phyloP scores from a whole-genome alignment of 352 stramenopile genomes.

The Phytophthora hybrid region DNA sequence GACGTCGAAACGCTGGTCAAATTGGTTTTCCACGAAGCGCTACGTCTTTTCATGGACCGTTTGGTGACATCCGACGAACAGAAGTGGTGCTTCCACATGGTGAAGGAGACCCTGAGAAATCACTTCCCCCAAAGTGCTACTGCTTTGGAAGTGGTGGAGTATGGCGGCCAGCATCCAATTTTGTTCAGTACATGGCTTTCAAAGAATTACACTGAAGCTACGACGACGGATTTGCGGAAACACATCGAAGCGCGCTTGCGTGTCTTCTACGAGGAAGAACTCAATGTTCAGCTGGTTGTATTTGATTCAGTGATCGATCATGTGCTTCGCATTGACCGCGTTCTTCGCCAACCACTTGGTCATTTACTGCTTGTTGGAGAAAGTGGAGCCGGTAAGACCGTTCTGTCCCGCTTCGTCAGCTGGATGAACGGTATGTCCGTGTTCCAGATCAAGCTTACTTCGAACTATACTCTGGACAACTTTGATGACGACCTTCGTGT shows the following conservation, averaged over 20 bases:
- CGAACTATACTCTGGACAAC: constrained; percentile 98
- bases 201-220: constrained; percentile 97
- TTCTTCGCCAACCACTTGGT: constrained; percentile 98
- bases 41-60: constrained; percentile 99
- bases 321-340: constrained; percentile 97
- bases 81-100: constrained; percentile 95
- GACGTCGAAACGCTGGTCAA: constrained; percentile 97
- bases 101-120: constrained; percentile 81
- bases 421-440: constrained; percentile 99
- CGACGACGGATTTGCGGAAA: constrained; percentile 93
- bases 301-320: constrained; percentile 99
- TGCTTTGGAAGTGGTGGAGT: constrained; percentile 74
- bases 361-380: constrained; percentile 99
- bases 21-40: constrained; percentile 98
- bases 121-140: constrained; percentile 87
- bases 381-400: constrained; percentile 98
- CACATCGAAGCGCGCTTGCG: constrained; percentile 97
- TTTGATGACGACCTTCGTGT: constrained; percentile 99
- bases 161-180: constrained; percentile 91
- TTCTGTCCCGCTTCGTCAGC: constrained; percentile 99
- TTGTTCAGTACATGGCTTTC: constrained; percentile 99
- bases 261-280: constrained; percentile 99
- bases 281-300: constrained; percentile 99
- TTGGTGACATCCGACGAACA: constrained; percentile 97
- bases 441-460: constrained; percentile 99